Conservation (phyloP, 2,329 filamentous ascomycete genomes). For the Stagonosporopsis chrysanthemi region DNA sequence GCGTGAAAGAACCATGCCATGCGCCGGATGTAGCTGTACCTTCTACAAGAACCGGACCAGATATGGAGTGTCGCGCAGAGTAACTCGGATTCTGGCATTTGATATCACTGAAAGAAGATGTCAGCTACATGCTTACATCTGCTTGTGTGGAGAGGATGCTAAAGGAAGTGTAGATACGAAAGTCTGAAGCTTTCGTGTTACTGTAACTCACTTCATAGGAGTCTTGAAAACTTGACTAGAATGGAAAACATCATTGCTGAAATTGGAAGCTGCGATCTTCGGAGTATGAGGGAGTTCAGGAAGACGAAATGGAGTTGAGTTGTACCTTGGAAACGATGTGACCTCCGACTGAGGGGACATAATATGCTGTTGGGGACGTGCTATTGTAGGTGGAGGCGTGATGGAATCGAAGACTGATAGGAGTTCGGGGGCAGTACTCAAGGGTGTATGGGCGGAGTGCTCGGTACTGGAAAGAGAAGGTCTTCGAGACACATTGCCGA, state of each 20-base stretch:
- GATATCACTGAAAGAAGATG: constrained; percentile 20
- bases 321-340: constrained; percentile 47
- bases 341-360: constrained; percentile 38
- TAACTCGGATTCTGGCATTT: constrained; percentile 28
- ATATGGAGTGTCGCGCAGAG: constrained; percentile 20
- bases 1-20: constrained; percentile 41
- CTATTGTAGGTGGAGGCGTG: constrained; percentile 22
- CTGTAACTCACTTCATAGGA: constrained; percentile 48
- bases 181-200: constrained; percentile 16
- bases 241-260: constrained; percentile 41
- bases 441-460: constrained; percentile 30
- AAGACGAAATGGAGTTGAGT: constrained; percentile 47
- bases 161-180: not conserved
- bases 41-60: constrained; percentile 31
- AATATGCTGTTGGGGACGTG: constrained; percentile 29
- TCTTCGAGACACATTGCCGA: constrained; percentile 34
- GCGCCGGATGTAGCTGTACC: constrained; percentile 23
- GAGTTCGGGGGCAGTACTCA: constrained; percentile 23
- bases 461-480: constrained; percentile 36
- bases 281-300: constrained; percentile 47
- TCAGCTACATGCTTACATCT: not conserved
- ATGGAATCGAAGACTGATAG: constrained; percentile 25
- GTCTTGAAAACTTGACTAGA: constrained; percentile 39
- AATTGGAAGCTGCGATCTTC: constrained; percentile 23
- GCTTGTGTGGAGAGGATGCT: constrained; percentile 7